A percentile compares a stretch with the other conserved stretches of the same genome.
These are phyloP conservation scores for Lagenaria siceraria DNA, from an alignment of 306 rosid species.

Conservation along the genomic window DNA sequence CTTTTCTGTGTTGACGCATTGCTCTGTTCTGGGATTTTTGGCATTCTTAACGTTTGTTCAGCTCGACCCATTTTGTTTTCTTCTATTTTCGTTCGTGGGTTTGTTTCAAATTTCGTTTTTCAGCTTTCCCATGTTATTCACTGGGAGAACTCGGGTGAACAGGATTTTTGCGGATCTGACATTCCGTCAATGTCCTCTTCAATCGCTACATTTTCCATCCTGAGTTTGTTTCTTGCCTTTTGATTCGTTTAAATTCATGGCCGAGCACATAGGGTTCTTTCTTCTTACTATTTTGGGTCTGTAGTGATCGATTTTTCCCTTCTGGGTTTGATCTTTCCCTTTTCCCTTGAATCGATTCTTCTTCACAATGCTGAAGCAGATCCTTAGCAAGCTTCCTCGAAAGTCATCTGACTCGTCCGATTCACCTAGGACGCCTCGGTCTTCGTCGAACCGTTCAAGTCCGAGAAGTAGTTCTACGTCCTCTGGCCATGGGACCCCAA, in stretches of 20 bases:
- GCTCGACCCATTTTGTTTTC: neutral
- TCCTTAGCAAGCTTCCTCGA: conserved; percentile 74
- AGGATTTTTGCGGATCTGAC: conserved; percentile 25
- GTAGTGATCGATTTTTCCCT: neutral
- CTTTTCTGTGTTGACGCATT: neutral
- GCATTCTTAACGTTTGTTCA: neutral
- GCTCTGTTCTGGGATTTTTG: neutral
- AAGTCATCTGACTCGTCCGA: conserved; percentile 55
- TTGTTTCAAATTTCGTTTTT: neutral
- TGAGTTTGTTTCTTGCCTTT: conserved; percentile 5
- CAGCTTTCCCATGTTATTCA: neutral
- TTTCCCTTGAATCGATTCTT: conserved; percentile 9
- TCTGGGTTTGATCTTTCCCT: conserved; percentile 34
- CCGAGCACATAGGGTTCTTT: conserved; percentile 50
- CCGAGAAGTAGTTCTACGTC: conserved; percentile 28
- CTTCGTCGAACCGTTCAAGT: conserved; percentile 37
- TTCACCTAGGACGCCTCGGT: conserved; percentile 16
- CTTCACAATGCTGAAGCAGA: conserved; percentile 78
- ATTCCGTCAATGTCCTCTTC: conserved; percentile 23
- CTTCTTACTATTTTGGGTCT: conserved; percentile 5
- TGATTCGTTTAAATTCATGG: conserved; percentile 19
- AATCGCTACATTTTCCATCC: conserved; percentile 21
- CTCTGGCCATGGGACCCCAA: conserved; percentile 15
- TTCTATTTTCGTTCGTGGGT: neutral
- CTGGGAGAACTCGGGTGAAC: neutral